Conservation (phyloP, 2,329 filamentous ascomycete species). For the Aspergillus pseudoterreus region DNA sequence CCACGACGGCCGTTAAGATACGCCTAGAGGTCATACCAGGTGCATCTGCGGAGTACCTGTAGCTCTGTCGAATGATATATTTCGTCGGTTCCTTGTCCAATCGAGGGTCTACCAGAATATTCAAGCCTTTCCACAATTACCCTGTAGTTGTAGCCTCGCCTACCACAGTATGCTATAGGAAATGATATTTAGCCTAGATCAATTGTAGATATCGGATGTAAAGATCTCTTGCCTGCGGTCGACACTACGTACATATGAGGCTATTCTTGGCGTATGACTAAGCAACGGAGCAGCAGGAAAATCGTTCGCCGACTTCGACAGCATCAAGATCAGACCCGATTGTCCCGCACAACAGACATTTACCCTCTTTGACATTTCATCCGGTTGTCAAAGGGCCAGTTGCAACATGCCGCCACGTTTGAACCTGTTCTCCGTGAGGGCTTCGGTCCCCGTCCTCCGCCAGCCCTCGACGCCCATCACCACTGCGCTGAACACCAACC, state of each 20-base stretch:
- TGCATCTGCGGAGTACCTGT: too few relatives aligned
- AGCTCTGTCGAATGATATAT: too few relatives aligned
- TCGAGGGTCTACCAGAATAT: too few relatives aligned
- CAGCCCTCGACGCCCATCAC: constrained; percentile 24
- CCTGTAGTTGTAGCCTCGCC: too few relatives aligned
- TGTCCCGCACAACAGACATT: not conserved
- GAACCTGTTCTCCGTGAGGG: constrained; percentile 43
- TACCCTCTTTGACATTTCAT: constrained; percentile 8
- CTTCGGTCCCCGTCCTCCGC: constrained; percentile 30
- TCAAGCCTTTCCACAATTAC: too few relatives aligned
- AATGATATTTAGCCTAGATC: not conserved
- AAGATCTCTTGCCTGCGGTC: too few relatives aligned
- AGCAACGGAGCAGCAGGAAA: constrained; percentile 21
- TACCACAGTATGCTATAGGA: too few relatives aligned
- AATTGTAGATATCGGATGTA: not conserved
- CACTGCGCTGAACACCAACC: constrained; percentile 15
- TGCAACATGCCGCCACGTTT: constrained; percentile 54
- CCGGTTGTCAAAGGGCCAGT: not conserved
- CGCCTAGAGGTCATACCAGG: too few relatives aligned
- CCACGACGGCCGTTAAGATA: too few relatives aligned
- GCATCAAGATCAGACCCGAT: not conserved
- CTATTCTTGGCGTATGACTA: constrained; percentile 19
- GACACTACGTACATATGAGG: not conserved
- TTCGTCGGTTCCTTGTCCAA: too few relatives aligned
- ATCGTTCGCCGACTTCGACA: constrained; percentile 15